Evolutionary conservation across 768 basidiomycete species (phyloP).

Genomic region (Rhizopogon roseolus): DNA sequence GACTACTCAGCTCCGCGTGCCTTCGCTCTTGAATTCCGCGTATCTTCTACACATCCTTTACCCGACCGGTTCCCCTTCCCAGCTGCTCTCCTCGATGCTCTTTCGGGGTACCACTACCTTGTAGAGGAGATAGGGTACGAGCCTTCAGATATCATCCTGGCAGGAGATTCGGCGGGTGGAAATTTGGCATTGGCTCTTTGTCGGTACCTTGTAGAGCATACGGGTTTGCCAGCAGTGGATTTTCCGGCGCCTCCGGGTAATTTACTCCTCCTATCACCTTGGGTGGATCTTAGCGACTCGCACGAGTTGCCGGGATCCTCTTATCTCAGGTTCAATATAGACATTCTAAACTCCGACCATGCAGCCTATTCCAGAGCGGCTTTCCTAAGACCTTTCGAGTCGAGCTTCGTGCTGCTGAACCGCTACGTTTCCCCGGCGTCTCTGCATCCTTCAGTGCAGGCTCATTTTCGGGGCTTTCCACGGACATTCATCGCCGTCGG

Average conservation of each 20-base stretch:
- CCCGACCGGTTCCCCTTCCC: constrained; percentile 59
- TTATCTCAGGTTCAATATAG: constrained; percentile 29
- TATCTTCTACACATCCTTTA: constrained; percentile 43
- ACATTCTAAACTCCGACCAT: constrained; percentile 11
- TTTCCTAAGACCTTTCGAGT: constrained; percentile 44
- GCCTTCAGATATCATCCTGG: constrained; percentile 57
- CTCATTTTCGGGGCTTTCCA: constrained; percentile 54
- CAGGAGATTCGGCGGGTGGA: constrained; percentile 79
- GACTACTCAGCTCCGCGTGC: constrained; percentile 38
- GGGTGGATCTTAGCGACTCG: constrained; percentile 41
- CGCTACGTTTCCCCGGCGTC: constrained; percentile 60
- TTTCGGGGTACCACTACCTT: constrained; percentile 72
- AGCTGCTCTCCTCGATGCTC: constrained; percentile 65
- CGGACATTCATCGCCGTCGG: constrained; percentile 56
- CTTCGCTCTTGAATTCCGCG: constrained; percentile 70
- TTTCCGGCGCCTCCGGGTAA: constrained; percentile 34
- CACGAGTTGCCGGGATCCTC: constrained; percentile 37
- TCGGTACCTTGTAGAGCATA: constrained; percentile 55
- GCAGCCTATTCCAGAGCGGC: constrained; percentile 32
- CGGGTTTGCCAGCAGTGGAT: constrained; percentile 29
- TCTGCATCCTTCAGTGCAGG: constrained; percentile 26
- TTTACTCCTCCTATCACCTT: constrained; percentile 53
- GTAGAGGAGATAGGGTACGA: constrained; percentile 50
- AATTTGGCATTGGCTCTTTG: constrained; percentile 64
- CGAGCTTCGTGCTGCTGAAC: constrained; percentile 40